Evolutionary conservation across 805 yeast species (phyloP).

Genomic region (Kuraishia hungarica): DNA sequence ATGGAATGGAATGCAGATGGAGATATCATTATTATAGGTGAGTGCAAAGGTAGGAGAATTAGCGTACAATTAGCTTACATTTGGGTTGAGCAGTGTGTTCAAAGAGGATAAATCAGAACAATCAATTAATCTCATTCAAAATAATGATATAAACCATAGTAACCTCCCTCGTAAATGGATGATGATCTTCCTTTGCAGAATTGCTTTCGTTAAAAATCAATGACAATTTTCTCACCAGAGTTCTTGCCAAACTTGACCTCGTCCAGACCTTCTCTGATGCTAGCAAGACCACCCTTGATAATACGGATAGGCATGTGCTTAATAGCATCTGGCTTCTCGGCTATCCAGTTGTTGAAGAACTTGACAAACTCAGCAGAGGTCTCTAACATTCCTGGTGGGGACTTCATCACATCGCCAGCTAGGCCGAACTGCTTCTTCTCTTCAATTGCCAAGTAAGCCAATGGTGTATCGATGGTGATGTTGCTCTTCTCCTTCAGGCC

Average conservation of each 20-base stretch:
- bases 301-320: constrained; percentile 1
- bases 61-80: too few relatives aligned
- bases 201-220: constrained; percentile 7
- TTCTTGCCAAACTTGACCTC: constrained; percentile 20
- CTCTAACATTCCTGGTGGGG: not conserved
- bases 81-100: too few relatives aligned
- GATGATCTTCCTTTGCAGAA: too few relatives aligned
- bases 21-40: too few relatives aligned
- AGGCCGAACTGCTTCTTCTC: not conserved
- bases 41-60: too few relatives aligned
- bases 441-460: not conserved
- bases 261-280: constrained; percentile 16
- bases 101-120: too few relatives aligned
- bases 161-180: too few relatives aligned
- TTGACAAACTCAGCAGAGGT: not conserved
- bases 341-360: not conserved
- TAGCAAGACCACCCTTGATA: constrained; percentile 4
- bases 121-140: too few relatives aligned
- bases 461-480: not conserved
- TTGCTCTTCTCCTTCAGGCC: constrained; percentile 12
- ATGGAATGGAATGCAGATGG: too few relatives aligned
- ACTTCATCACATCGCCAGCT: not conserved
- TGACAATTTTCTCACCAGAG: constrained; percentile 22
- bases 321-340: not conserved
- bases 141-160: too few relatives aligned